Evolutionary conservation across 192 early-diverging fungal species (phyloP).

Genomic region (Backusella parvicylindrica): DNA sequence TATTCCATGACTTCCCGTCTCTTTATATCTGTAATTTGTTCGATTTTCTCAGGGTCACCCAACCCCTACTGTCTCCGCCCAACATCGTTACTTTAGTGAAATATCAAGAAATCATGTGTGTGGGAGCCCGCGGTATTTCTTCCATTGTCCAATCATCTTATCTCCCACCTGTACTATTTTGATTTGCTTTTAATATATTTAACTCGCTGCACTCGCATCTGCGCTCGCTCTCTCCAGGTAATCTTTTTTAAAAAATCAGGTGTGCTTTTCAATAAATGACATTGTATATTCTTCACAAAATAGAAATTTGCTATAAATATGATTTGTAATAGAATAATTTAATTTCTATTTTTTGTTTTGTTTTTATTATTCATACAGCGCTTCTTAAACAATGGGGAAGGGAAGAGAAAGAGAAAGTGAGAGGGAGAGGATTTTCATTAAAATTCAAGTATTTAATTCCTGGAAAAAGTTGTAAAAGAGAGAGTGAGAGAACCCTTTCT

Average conservation of each 20-base stretch:
- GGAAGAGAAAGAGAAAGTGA: background rate
- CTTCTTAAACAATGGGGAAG: background rate
- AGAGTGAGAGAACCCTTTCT: background rate
- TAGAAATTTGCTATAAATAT: background rate
- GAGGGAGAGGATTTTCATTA: background rate
- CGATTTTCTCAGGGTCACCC: slow-evolving; percentile 19
- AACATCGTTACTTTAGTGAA: slow-evolving; percentile 6
- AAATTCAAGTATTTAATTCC: background rate
- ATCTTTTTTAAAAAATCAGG: background rate
- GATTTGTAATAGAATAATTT: background rate
- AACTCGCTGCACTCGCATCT: background rate
- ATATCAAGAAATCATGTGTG: slow-evolving; percentile 3
- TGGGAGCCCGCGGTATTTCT: slow-evolving; percentile 12
- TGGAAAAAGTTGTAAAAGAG: background rate
- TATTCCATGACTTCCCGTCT: slow-evolving; percentile 11
- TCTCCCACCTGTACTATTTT: background rate
- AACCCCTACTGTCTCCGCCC: slow-evolving; percentile 3
- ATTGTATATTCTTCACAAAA: background rate
- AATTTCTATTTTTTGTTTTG: background rate
- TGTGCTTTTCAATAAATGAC: background rate
- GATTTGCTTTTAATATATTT: background rate
- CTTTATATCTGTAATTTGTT: slow-evolving; percentile 8
- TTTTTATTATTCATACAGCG: background rate
- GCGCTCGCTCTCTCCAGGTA: background rate
- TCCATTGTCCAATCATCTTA: background rate